phyloP scores from a whole-genome alignment of 352 stramenopile species.

The Globisporangium spinosum region DNA sequence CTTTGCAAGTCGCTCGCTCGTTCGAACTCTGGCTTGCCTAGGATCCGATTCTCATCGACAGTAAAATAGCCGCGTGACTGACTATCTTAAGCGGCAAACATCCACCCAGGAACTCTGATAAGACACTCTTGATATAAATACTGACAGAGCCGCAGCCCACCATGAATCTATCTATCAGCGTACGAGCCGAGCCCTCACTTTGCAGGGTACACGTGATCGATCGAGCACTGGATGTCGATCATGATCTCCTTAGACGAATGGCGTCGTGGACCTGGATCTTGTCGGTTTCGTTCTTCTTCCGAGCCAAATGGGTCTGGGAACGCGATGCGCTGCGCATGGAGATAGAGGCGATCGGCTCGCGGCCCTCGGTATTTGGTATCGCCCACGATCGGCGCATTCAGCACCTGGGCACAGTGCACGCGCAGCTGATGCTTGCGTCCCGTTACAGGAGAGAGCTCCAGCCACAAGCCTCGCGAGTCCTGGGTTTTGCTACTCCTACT shows the following conservation, averaged over 20 bases:
- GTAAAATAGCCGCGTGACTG: not conserved
- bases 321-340: conserved; percentile 46
- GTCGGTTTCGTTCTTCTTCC: not conserved
- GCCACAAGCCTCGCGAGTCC: conserved; percentile 26
- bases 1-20: not conserved
- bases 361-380: conserved; percentile 39
- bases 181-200: not conserved
- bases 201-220: not conserved
- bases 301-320: conserved; percentile 46
- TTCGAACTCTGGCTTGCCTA: not conserved
- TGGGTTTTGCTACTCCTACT: not conserved
- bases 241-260: not conserved
- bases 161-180: not conserved
- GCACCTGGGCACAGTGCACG: conserved; percentile 42
- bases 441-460: conserved; percentile 52
- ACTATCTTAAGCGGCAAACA: not conserved
- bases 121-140: not conserved
- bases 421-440: conserved; percentile 73
- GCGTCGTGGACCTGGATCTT: not conserved
- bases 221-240: conserved; percentile 10
- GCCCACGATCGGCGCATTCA: conserved; percentile 51
- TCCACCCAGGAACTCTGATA: not conserved
- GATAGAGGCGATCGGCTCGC: conserved; percentile 34
- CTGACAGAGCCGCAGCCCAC: not conserved
- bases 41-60: not conserved